Percentiles rank a stretch among this genome's conserved stretches.
Conservation (phyloP, 345 rosid species). For the Diplotaxis tenuifolia region DNA sequence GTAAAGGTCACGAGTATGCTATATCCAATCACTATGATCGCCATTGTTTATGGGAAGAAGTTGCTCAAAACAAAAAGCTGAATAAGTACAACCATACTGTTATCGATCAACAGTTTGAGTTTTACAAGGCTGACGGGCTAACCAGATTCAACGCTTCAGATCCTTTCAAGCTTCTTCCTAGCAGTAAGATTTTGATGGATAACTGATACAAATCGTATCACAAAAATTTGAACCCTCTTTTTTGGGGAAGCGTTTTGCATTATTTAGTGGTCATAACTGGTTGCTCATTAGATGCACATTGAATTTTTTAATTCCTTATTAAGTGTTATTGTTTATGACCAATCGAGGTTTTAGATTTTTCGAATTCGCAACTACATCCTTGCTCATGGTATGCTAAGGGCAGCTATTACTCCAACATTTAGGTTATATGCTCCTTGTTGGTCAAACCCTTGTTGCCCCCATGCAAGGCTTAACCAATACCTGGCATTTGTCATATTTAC, state of each 20-base stretch:
- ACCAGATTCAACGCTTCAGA: slow-evolving; percentile 71
- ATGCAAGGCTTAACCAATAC: no score
- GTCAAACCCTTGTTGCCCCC: neutral
- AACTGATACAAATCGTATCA: slow-evolving; percentile 10
- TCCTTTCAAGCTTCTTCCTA: slow-evolving; percentile 84
- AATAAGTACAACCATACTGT: slow-evolving; percentile 89
- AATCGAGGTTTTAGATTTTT: neutral
- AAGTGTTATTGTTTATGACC: neutral
- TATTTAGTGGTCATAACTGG: slow-evolving; percentile 9
- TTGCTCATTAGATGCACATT: neutral
- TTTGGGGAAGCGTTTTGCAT: neutral
- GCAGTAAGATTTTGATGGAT: slow-evolving; percentile 57
- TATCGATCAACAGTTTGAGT: slow-evolving; percentile 79
- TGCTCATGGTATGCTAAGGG: neutral
- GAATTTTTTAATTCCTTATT: neutral
- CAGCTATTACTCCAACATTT: neutral
- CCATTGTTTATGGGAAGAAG: slow-evolving; percentile 98
- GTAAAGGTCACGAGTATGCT: slow-evolving; percentile 88
- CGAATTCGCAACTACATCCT: neutral
- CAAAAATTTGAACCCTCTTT: neutral
- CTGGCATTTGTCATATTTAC: neutral
- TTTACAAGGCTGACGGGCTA: slow-evolving; percentile 87
- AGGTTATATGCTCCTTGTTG: no score
- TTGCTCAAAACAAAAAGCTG: slow-evolving; percentile 83
- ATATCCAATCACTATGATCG: slow-evolving; percentile 95